Conservation (phyloP, 441 rosid genomes). For the Aquilaria agallochum region DNA sequence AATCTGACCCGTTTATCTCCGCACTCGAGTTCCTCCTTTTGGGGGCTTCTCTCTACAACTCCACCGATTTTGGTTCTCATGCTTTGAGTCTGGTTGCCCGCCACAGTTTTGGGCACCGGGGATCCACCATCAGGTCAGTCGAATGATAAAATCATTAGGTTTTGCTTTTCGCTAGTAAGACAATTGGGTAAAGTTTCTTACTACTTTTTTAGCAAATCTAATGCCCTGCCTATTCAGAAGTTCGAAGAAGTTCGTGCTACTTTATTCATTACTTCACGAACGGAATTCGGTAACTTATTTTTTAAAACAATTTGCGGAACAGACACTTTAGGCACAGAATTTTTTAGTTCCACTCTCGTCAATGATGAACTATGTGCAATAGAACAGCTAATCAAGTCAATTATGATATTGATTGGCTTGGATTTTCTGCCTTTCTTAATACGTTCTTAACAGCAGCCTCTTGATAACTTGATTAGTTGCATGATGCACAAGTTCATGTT, state of each 20-base stretch:
- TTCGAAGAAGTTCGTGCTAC: neutral
- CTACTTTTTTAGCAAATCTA: neutral
- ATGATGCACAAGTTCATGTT: too few relatives aligned
- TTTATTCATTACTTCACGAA: neutral
- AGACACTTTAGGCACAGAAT: too few relatives aligned
- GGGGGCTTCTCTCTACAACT: constrained; percentile 57
- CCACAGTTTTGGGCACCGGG: constrained; percentile 68
- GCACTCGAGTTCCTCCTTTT: constrained; percentile 66
- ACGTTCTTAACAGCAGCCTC: too few relatives aligned
- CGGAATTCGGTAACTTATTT: too few relatives aligned
- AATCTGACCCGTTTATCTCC: constrained; percentile 86
- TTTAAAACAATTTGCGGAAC: too few relatives aligned
- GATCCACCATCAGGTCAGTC: constrained; percentile 51
- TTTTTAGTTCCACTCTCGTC: too few relatives aligned
- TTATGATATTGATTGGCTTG: neutral
- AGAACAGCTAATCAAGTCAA: too few relatives aligned
- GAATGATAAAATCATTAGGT: neutral
- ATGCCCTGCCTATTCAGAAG: too few relatives aligned
- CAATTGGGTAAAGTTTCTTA: neutral
- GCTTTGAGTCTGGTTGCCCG: constrained; percentile 67
- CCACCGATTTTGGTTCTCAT: constrained; percentile 46
- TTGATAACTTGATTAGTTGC: too few relatives aligned
- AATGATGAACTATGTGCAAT: too few relatives aligned
- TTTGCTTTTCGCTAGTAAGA: neutral
- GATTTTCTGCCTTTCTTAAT: too few relatives aligned